Conservation (phyloP, 306 rosid species). For the Sindora glabra region DNA sequence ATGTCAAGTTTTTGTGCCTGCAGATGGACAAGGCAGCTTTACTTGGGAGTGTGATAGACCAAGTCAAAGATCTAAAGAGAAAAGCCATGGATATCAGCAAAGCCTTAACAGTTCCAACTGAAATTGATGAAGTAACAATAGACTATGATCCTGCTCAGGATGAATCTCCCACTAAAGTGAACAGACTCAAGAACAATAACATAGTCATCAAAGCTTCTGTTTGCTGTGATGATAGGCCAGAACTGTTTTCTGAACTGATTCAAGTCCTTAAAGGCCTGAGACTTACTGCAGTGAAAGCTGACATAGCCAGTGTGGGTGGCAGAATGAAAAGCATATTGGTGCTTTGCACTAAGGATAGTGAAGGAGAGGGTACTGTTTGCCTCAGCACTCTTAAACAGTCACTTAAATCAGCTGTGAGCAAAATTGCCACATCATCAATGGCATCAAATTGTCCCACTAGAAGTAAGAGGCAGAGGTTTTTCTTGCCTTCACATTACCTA, state of each 20-base stretch:
- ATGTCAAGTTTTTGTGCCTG: constrained; percentile 12
- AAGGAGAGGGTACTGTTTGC: constrained; percentile 48
- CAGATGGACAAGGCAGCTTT: constrained; percentile 99
- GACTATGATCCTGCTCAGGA: constrained; percentile 37
- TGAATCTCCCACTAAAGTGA: constrained; percentile 12
- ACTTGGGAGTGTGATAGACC: constrained; percentile 82
- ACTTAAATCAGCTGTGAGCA: constrained; percentile 55
- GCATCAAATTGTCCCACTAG: constrained; percentile 50
- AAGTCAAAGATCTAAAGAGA: constrained; percentile 81
- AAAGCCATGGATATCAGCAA: constrained; percentile 68
- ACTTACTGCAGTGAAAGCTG: constrained; percentile 72
- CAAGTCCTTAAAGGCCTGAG: constrained; percentile 61
- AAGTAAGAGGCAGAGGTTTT: constrained; percentile 97
- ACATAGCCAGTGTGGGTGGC: constrained; percentile 79
- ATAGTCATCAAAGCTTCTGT: constrained; percentile 69
- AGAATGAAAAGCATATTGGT: constrained; percentile 68
- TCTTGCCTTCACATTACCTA: constrained; percentile 60
- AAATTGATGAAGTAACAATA: constrained; percentile 65
- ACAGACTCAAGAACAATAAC: constrained; percentile 16
- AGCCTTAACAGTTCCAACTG: constrained; percentile 60
- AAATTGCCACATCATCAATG: constrained; percentile 50
- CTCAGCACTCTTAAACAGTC: constrained; percentile 61
- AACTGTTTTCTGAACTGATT: constrained; percentile 74
- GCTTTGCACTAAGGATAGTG: constrained; percentile 60
- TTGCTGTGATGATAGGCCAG: constrained; percentile 91